These are phyloP conservation scores for Globisporangium ultimum DNA, from an alignment of 352 stramenopile species.

Conservation along the genomic window DNA sequence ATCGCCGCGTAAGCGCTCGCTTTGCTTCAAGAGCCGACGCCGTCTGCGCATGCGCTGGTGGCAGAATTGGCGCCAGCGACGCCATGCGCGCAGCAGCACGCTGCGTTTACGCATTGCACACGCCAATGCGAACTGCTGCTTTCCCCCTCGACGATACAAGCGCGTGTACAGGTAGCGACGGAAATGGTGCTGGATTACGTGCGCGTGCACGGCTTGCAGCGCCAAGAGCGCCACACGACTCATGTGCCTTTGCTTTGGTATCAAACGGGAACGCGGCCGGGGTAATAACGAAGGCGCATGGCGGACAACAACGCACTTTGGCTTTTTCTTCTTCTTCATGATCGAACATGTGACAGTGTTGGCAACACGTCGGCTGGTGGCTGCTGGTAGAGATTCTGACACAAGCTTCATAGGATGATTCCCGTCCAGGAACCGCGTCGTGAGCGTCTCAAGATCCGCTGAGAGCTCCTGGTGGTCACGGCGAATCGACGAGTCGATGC, in stretches of 20 bases:
- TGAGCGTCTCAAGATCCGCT: constrained; percentile 1
- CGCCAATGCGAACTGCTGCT: constrained; percentile 18
- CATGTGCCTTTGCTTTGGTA: no score
- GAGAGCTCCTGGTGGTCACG: background rate
- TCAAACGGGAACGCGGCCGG: no score
- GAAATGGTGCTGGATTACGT: constrained; percentile 20
- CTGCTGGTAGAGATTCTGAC: background rate
- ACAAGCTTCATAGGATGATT: background rate
- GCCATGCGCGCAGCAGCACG: background rate
- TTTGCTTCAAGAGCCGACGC: background rate
- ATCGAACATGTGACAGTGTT: background rate
- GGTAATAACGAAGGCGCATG: background rate
- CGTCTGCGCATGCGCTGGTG: background rate
- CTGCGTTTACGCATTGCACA: constrained; percentile 7
- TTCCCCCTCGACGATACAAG: constrained; percentile 3
- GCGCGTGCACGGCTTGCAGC: constrained; percentile 19
- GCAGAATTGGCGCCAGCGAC: background rate
- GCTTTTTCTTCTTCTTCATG: background rate
- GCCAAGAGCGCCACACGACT: constrained; percentile 16
- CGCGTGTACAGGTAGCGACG: constrained; percentile 22
- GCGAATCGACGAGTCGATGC: background rate
- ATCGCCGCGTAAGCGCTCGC: background rate
- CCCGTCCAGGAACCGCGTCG: background rate
- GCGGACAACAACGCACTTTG: background rate
- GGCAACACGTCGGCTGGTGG: background rate